Evolutionary conservation across 345 rosid genomes (phyloP).

Genomic region (Balakata baccata): DNA sequence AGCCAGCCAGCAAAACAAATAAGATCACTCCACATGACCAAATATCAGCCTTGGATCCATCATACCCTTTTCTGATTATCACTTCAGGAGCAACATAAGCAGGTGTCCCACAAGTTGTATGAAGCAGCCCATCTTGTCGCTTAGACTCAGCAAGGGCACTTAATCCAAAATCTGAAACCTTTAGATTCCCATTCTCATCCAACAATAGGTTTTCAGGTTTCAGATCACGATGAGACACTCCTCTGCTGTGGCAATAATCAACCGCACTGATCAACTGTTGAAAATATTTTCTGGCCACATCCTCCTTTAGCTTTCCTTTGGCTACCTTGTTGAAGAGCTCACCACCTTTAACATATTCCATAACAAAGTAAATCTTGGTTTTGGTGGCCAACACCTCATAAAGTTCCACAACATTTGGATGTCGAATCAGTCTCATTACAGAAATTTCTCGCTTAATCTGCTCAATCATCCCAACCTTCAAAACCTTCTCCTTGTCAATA

Average conservation of each 20-base stretch:
- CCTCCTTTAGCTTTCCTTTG: constrained; percentile 66
- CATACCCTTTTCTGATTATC: constrained; percentile 71
- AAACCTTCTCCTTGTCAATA: constrained; percentile 66
- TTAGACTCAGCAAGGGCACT: constrained; percentile 79
- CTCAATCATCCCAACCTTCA: constrained; percentile 69
- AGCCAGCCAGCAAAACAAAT: constrained; percentile 71
- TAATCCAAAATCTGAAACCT: constrained; percentile 84
- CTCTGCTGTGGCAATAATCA: constrained; percentile 84
- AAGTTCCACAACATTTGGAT: constrained; percentile 81
- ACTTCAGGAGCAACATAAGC: constrained; percentile 92
- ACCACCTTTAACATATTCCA: constrained; percentile 82
- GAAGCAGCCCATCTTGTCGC: constrained; percentile 67
- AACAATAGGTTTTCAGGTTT: constrained; percentile 82
- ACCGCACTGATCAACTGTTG: constrained; percentile 85
- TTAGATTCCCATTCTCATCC: constrained; percentile 74
- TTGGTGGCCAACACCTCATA: constrained; percentile 93
- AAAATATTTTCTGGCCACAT: constrained; percentile 60
- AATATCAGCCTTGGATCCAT: constrained; percentile 80
- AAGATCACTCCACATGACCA: constrained; percentile 88
- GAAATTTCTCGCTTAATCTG: constrained; percentile 88
- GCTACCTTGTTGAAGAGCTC: constrained; percentile 82
- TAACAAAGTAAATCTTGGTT: constrained; percentile 84
- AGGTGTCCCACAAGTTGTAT: constrained; percentile 89
- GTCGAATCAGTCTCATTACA: constrained; percentile 67
- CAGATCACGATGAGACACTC: constrained; percentile 79